A percentile compares a stretch with the other conserved stretches of the same genome.
Conservation (phyloP, 768 basidiomycete species). For the Boletus rubroflammeus region DNA sequence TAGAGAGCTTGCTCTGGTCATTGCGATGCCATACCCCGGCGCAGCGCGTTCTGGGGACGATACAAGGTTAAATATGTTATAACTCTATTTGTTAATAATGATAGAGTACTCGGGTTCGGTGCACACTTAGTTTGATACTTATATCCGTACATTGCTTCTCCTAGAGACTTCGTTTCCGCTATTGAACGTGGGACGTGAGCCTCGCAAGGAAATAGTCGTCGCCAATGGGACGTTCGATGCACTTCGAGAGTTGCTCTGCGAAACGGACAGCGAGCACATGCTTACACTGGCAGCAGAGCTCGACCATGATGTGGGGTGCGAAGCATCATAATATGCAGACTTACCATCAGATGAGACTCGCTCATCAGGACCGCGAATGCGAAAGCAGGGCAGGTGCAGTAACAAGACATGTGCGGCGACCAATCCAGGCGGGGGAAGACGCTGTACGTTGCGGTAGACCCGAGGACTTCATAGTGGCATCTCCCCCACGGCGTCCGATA, state of each 20-base stretch:
- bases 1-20: conserved; percentile 10
- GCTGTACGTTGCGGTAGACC: conserved; percentile 59
- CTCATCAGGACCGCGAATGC: conserved; percentile 57
- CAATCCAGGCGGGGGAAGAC: conserved; percentile 50
- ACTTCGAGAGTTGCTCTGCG: conserved; percentile 51
- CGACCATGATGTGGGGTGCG: neutral
- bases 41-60: conserved; percentile 7
- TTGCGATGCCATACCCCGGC: conserved; percentile 1
- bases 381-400: conserved; percentile 77
- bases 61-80: conserved; percentile 18
- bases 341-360: conserved; percentile 62
- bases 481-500: conserved; percentile 56
- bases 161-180: neutral
- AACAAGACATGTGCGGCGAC: conserved; percentile 42
- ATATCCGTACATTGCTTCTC: conserved; percentile 6
- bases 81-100: conserved; percentile 26
- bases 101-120: conserved; percentile 13
- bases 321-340: conserved; percentile 5
- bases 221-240: conserved; percentile 45
- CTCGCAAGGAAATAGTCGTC: conserved; percentile 46
- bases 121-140: conserved; percentile 15
- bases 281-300: conserved; percentile 57
- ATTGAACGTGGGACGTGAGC: conserved; percentile 16
- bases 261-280: conserved; percentile 68
- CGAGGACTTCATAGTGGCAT: conserved; percentile 62